Evolutionary conservation across 352 stramenopile species (phyloP), one percentile per base, ranked within the genome.

Genomic region (Globisporangium paddicum): DNA sequence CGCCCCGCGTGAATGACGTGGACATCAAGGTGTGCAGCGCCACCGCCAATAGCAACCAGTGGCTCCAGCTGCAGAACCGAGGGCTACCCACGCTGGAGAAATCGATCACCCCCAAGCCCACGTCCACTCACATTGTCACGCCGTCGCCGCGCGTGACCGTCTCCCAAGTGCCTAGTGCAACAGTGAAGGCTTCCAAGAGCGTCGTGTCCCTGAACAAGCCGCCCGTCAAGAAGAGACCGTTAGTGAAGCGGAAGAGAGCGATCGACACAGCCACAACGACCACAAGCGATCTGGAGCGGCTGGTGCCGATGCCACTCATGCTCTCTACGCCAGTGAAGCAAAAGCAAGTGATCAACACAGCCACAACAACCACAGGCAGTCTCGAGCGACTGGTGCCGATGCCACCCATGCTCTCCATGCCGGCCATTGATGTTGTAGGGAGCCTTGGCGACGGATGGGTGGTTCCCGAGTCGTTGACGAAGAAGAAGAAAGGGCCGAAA

Each of bases 181-280:
- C 58, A 25, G 58, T n/a, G 8, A 14, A 53, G 2, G 37, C 58
- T 1, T 13, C 34, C 8, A 37, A 58, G 19, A 46, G 19, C 25
- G 38, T 42, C 14, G 58, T 54, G 11, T 64, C 58, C 11, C 49
- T 58, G 14, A 8, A 42, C 7, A 30, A n/a, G 34, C n/a, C n/a
- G n/a, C n/a, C n/a, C n/a, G n/a, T n/a, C 23, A 52, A 52, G 40
- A 51, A 57, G 21, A 42, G 26, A 32, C 19, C 16, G 2, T 38
- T 38, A 28, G 47, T 26, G 40, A 63, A 63, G 45, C 44, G 55
- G 37, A 58, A 47, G 38, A 35, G 37, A 38, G 23, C 6, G 28
- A 32, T 32, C 28, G 28, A 32, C 28, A 32, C 28, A 3, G 28
- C 28, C 3, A 32, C 28, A 6, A 32, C 28, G 28, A 6, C 28